phyloP scores from a whole-genome alignment of 129 eudicot species.

The Pseudognaphalium luteoalbum region DNA sequence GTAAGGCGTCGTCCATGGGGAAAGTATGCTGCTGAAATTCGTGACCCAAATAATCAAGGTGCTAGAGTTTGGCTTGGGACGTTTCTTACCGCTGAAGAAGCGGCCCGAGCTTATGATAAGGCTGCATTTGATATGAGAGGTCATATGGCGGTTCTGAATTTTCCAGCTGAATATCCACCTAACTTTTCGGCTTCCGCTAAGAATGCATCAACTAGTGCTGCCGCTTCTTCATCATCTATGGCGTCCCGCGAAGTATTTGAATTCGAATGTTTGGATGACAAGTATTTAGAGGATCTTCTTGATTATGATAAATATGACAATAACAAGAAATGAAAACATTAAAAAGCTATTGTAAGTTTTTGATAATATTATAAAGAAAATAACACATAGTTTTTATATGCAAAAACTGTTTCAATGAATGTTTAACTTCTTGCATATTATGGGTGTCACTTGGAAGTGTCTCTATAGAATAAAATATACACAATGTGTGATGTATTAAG shows the following conservation, averaged over 20 bases:
- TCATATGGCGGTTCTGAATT: conserved; percentile 47
- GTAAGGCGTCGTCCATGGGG: conserved; percentile 60
- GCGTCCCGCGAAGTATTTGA: conserved; percentile 43
- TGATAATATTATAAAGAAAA: conserved; percentile 3
- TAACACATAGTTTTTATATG: conserved; percentile 5
- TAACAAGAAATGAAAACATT: conserved; percentile 26
- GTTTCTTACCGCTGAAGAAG: conserved; percentile 51
- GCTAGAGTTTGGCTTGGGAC: conserved; percentile 52
- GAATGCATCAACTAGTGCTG: neutral
- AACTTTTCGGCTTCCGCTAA: conserved; percentile 32
- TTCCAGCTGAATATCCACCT: conserved; percentile 50
- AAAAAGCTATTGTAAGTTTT: conserved; percentile 20
- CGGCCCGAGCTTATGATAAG: conserved; percentile 55
- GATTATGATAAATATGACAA: conserved; percentile 33
- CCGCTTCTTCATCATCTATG: neutral
- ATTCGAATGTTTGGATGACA: conserved; percentile 53
- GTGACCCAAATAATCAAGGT: conserved; percentile 42
- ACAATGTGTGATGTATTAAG: conserved; percentile 2
- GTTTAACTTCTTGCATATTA: conserved; percentile 20
- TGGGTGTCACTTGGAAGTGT: neutral
- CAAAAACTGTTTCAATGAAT: conserved; percentile 29
- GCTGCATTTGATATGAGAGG: conserved; percentile 52
- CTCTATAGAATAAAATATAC: neutral
- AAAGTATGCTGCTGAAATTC: conserved; percentile 54
- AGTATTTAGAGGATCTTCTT: conserved; percentile 56